Evolutionary conservation across 202 grass and related monocot genomes (phyloP).

Genomic region (Elaeis oleifera): DNA sequence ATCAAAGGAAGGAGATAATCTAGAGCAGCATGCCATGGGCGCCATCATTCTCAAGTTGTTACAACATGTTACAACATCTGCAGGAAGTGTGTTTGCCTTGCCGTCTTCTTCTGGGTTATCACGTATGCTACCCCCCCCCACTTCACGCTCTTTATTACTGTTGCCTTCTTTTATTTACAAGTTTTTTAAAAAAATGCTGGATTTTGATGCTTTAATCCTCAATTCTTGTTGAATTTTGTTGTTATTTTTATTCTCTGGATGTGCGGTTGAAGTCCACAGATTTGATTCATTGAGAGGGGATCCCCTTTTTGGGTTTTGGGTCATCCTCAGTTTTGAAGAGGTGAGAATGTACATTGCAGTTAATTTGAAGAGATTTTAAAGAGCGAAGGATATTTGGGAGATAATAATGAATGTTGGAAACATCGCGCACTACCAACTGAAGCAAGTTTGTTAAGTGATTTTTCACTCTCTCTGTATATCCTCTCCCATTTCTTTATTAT

Average conservation of each 20-base stretch:
- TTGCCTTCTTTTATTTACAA: neutral
- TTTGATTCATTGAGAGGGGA: conserved; percentile 9
- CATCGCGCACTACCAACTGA: conserved; percentile 63
- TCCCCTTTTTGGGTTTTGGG: conserved; percentile 26
- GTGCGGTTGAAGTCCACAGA: conserved; percentile 41
- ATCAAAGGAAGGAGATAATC: conserved; percentile 12
- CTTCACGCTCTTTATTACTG: neutral
- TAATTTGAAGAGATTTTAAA: conserved; percentile 60
- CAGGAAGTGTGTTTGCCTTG: conserved; percentile 47
- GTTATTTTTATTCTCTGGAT: conserved; percentile 9
- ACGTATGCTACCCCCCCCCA: conserved; percentile 26
- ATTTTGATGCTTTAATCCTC: no score
- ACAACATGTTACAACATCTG: conserved; percentile 17
- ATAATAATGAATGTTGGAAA: conserved; percentile 80
- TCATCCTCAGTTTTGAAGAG: conserved; percentile 16
- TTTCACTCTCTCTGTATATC: conserved; percentile 3
- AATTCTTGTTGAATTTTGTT: no score
- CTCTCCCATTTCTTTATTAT: neutral
- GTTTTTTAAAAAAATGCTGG: neutral
- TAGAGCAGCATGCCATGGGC: conserved; percentile 61
- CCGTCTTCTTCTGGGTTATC: conserved; percentile 64
- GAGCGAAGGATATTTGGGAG: conserved; percentile 49
- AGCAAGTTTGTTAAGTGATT: conserved; percentile 76
- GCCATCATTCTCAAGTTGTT: conserved; percentile 31
- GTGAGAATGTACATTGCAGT: conserved; percentile 71